Base-by-base conservation (phyloP, 352 stramenopile species). In the Phytophthora capsici region DNA sequence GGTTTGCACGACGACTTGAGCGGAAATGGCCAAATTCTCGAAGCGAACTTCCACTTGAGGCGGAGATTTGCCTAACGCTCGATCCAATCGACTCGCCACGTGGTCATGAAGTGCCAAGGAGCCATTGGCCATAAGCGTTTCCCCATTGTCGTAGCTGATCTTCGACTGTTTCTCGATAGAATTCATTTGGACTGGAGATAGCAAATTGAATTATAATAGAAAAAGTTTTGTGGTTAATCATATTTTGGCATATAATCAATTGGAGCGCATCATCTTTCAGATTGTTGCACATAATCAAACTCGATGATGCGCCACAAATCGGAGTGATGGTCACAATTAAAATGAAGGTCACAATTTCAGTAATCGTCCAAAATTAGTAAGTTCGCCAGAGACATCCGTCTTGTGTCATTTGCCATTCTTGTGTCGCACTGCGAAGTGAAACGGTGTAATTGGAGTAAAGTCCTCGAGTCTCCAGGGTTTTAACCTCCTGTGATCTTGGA, bases 391-490 rank as follows among this genome's bases (percentile, higher is more conserved):
- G 63, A 1, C 66, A 54, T 4, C 72, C 80, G 51, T 84, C 73
- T 34, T 86, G 65, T 6, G 66, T 57, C 34, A 89, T 76, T 54
- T 73, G 67, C 80, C 80, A 89, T 38, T 80, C 43, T 45, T 86
- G 77, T 40, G 67, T 78, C n/a, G 67, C 34, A 19, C 77, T 80
- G 14, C 52, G 61, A 23, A 86, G 47, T 3, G 71, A 65, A 22
- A 64, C 72, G 0, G 57, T 75, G 57, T 75, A 88, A 17, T 65
- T 77, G 1, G 51, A 66, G 46, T 76, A 80, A 4, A 71, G 43
- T 9, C 67, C 64, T 44, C 65, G 57, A 8, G 37, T 36, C 30
- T 73, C 56, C 1, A 48, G 60, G 34, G 66, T 57, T 41, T 69
- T 43, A 26, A 74, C 63, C 34, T 34, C 28, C 28, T 14, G 28